Base-by-base conservation (phyloP, 108 stramenopile genomes). In the Fragilaria crotonensis region DNA sequence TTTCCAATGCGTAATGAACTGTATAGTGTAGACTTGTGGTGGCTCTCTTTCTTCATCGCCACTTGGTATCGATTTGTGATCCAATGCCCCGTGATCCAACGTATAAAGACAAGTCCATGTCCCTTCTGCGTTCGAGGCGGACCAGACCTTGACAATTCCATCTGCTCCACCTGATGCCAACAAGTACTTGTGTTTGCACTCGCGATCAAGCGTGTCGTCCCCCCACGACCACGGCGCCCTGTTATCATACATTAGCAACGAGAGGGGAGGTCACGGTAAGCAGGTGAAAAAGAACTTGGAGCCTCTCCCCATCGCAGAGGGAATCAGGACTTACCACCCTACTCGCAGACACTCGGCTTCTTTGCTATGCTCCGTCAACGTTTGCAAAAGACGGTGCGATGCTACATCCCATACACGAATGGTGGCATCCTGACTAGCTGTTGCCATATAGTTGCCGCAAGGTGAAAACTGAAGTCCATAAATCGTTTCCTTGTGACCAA, bases 351-450 rank as follows among this genome's bases (percentile, higher is more conserved):
- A 86, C 55, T 93, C 91, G 63, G 70, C 83, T 4, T 77, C 64
- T 11, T 33, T 33, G 57, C 67, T 62, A 45, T 81, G 73, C 22
- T 67, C 85, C 48, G 70, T 63, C 46, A 93, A 57, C 2, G 81
- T 78, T 7, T 71, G 22, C 47, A 87, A 49, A 0, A 87, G 60
- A 7, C 52, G 18, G 53, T 93, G 71, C 4, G 64, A 74, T 17
- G 36, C 19, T 0, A 71, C 75, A 45, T 80, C 65, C 91, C 91
- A 93, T 5, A 93, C 72, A 7, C 73, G 26, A 46, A 87, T 64
- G 5, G 79, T 89, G 0, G 84, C 68, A 69, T 93, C 91, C 70
- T 89, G 78, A 54, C 85, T 79, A 21, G 91, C 87, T 55, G 91
- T 75, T 2, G 85, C 91, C 20, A 83, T 57, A 51, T 73, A 93